Evolutionary conservation across 2,329 filamentous ascomycete species (phyloP).

Genomic region (Ilyonectria sp.): DNA sequence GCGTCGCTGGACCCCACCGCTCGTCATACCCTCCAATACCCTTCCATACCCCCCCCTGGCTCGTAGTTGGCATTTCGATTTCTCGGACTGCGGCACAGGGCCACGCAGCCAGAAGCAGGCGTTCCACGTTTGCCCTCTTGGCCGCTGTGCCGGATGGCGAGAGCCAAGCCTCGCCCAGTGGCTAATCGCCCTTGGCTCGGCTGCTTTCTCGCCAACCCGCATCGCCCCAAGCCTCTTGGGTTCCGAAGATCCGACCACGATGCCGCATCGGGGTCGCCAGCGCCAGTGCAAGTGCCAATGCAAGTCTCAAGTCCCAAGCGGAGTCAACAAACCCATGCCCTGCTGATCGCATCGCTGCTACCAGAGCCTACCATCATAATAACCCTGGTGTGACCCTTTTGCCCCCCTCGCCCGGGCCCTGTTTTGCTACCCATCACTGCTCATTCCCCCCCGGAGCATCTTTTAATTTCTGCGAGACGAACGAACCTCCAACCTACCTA

Average conservation of each 20-base stretch:
- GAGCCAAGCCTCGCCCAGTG: slow-evolving; percentile 31
- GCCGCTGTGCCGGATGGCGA: slow-evolving; percentile 27
- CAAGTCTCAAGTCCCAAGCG: slow-evolving; percentile 41
- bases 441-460: slow-evolving; percentile 29
- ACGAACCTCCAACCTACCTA: neutral
- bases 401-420: slow-evolving; percentile 23
- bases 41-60: neutral
- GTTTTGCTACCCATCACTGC: slow-evolving; percentile 13
- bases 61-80: slow-evolving; percentile 11
- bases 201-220: slow-evolving; percentile 3
- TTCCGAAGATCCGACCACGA: slow-evolving; percentile 46
- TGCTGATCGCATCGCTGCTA: slow-evolving; percentile 35
- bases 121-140: slow-evolving; percentile 24
- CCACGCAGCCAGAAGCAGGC: slow-evolving; percentile 16
- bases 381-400: slow-evolving; percentile 38
- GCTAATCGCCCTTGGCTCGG: slow-evolving; percentile 4
- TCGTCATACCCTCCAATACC: slow-evolving; percentile 17
- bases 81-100: slow-evolving; percentile 28
- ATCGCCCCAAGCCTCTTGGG: slow-evolving; percentile 27
- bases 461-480: slow-evolving; percentile 40
- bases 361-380: slow-evolving; percentile 25
- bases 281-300: slow-evolving; percentile 9
- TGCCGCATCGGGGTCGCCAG: slow-evolving; percentile 8
- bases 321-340: slow-evolving; percentile 28
- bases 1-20: slow-evolving; percentile 9